These are phyloP conservation scores for Tetrapisispora phaffii DNA, from an alignment of 805 yeast genomes.

Conservation along the genomic window DNA sequence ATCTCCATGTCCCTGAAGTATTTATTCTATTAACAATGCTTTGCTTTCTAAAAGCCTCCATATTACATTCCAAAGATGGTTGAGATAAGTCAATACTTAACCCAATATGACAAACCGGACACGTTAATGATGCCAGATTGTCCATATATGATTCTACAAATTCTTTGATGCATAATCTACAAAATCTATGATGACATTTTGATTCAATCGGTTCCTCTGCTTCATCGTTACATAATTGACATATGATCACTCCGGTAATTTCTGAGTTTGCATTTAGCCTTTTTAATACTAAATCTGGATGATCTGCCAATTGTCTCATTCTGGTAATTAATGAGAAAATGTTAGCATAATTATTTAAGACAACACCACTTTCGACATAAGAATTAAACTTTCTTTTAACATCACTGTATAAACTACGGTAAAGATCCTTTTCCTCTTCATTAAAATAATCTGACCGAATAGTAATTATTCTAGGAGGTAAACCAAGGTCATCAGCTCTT, in stretches of 20 bases:
- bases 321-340: slow-evolving; percentile 91
- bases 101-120: slow-evolving; percentile 96
- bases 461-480: slow-evolving; percentile 92
- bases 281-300: slow-evolving; percentile 88
- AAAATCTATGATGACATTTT: slow-evolving; percentile 86
- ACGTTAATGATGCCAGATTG: slow-evolving; percentile 53
- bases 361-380: slow-evolving; percentile 93
- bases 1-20: slow-evolving; percentile 81
- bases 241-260: slow-evolving; percentile 49
- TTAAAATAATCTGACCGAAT: slow-evolving; percentile 81
- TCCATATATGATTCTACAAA: slow-evolving; percentile 68
- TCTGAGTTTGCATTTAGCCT: slow-evolving; percentile 39
- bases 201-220: slow-evolving; percentile 96
- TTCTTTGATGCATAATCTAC: slow-evolving; percentile 86
- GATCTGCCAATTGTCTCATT: slow-evolving; percentile 97
- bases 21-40: slow-evolving; percentile 81
- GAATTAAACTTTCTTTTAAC: slow-evolving; percentile 81
- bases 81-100: slow-evolving; percentile 82
- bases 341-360: slow-evolving; percentile 90
- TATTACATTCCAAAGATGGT: slow-evolving; percentile 64
- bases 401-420: slow-evolving; percentile 78
- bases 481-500: slow-evolving; percentile 92
- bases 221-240: slow-evolving; percentile 93
- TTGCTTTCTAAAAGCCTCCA: slow-evolving; percentile 41
- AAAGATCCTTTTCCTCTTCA: slow-evolving; percentile 89